A percentile compares a stretch with the other conserved stretches of the same genome.
These are phyloP conservation scores for Colletotrichum sp. DNA, from an alignment of 2,329 filamentous ascomycete genomes.

Conservation along the genomic window DNA sequence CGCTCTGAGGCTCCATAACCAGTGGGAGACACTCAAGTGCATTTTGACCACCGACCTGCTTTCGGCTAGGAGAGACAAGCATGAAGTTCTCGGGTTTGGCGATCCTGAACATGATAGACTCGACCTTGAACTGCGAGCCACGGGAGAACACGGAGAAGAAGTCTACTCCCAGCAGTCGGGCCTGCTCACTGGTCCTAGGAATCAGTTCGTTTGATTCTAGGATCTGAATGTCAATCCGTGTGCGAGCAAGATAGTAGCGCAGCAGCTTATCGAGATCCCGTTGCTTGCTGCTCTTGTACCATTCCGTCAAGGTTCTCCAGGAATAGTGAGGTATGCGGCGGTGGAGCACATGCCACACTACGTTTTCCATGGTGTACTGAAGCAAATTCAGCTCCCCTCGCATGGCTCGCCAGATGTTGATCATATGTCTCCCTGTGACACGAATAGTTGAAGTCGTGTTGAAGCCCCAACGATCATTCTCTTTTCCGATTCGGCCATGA, in stretches of 20 bases:
- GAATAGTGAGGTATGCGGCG: constrained; percentile 87
- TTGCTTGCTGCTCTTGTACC: constrained; percentile 75
- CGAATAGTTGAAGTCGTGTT: constrained; percentile 90
- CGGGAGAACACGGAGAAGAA: constrained; percentile 96
- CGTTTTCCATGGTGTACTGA: constrained; percentile 96
- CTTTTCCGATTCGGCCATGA: constrained; percentile 83
- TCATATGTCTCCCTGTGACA: constrained; percentile 93
- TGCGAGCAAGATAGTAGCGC: constrained; percentile 77
- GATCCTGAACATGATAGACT: constrained; percentile 98
- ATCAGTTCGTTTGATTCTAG: constrained; percentile 90
- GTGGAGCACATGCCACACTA: constrained; percentile 89
- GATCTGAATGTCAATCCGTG: constrained; percentile 86
- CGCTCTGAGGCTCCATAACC: constrained; percentile 97
- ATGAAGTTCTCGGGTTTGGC: constrained; percentile 96
- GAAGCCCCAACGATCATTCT: constrained; percentile 90
- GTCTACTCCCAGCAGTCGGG: constrained; percentile 88
- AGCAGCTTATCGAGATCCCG: constrained; percentile 77
- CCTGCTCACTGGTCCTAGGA: constrained; percentile 90
- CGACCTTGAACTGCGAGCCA: constrained; percentile 97
- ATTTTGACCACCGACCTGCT: constrained; percentile 93
- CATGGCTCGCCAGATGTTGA: constrained; percentile 98
- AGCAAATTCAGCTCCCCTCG: constrained; percentile 87
- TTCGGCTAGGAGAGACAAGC: constrained; percentile 85
- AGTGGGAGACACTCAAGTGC: constrained; percentile 92
- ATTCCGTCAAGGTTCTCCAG: constrained; percentile 77